Base-by-base conservation (phyloP, 2,329 filamentous ascomycete genomes). In the Cercospora zeina region DNA sequence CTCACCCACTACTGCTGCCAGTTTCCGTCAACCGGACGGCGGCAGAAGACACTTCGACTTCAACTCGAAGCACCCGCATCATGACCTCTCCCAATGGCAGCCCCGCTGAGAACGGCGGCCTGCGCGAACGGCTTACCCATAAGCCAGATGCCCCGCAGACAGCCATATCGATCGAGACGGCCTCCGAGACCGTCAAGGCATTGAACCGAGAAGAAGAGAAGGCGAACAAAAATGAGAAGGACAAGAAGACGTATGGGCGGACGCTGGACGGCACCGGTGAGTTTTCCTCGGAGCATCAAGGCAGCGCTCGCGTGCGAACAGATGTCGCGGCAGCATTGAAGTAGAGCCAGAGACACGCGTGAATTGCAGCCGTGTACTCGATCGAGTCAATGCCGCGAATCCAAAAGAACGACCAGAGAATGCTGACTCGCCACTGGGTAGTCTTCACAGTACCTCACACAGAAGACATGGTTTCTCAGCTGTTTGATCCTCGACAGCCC, bases 391-490 rank as follows among this genome's bases (percentile, higher is more conserved):
- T 49, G 19, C 42, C 37, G 49, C 54, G 6, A 63, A 33, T 24
- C 27, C 16, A 16, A 19, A 45, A 34, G n/a, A 58, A 30, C 19
- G 39, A 58, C 42, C 59, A 45, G 57, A 54, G 62, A 65, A 61
- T 62, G 66, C 71, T 73, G 68, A 74, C 71, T 57, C 39, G 39
- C 61, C 24, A 33, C 58, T 19, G 62, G 62, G 53, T 72, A 97
- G 95, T 96, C 71, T 99, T 99, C 75, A 89, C 91, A 62, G 95
- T 99, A 59, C 95, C 95, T 53, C 88, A 91, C 65, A 99, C 95
- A 61, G 92, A 97, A 82, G 95, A 99, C 79, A 97, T 99, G 95
- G 93, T 99, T 70, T 96, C 93, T 56, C 95, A 97, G 79, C 85
- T 99, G 59, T 86, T 99, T 70, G 95, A 96, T 71, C 95, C 95